A percentile compares a stretch with the other conserved stretches of the same genome.
Conservation (phyloP, 345 rosid genomes). For the Eucalyptus cloeziana region DNA sequence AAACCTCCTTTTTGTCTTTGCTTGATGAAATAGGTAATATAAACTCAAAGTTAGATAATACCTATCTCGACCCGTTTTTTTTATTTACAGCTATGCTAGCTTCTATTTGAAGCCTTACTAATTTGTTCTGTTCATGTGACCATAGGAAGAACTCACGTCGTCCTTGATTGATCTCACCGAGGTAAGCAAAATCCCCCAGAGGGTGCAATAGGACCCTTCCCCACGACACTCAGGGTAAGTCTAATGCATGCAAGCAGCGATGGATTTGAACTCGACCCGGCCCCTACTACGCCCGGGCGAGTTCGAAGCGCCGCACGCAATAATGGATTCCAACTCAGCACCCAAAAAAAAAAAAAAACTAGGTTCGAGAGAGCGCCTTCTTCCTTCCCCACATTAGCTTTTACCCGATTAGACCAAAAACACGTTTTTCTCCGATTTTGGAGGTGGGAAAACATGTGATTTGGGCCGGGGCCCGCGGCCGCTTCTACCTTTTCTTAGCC, state of each 20-base stretch:
- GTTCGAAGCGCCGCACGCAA: not conserved
- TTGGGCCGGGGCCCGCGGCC: not conserved
- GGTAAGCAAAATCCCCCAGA: not conserved
- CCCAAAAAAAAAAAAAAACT: not conserved
- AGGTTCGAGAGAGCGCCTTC: not conserved
- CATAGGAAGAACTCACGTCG: not conserved
- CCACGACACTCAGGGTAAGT: accelerated
- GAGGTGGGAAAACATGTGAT: too few species aligned
- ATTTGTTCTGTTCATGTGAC: accelerated
- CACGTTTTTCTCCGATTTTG: not conserved
- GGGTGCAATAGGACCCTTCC: not conserved
- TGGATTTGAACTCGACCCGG: not conserved
- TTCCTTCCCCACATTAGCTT: too few species aligned
- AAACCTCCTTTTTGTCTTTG: too few species aligned
- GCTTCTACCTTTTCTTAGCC: not conserved
- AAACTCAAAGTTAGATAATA: not conserved
- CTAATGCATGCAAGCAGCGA: accelerated
- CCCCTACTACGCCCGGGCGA: accelerated
- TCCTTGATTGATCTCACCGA: not conserved
- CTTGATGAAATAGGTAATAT: too few species aligned
- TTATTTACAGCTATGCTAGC: too few species aligned
- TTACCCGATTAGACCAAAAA: too few species aligned
- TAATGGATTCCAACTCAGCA: not conserved
- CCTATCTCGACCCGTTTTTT: too few species aligned
- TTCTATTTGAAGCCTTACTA: too few species aligned